Conservation (phyloP, 2,329 filamentous ascomycete genomes). For the Pseudofabraea citricarpa region DNA sequence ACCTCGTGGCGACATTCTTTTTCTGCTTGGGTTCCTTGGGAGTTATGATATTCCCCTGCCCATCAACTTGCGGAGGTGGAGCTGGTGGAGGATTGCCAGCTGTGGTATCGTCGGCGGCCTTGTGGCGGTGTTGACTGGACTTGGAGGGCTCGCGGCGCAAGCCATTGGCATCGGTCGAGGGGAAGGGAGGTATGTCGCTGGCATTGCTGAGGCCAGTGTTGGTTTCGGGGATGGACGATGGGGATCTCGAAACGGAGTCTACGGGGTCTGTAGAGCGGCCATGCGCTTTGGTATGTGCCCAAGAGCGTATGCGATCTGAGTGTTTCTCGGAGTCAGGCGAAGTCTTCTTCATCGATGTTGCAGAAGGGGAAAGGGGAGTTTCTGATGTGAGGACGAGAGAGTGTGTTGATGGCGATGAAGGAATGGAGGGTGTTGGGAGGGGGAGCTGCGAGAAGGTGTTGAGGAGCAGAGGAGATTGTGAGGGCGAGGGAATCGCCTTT, state of each 20-base stretch:
- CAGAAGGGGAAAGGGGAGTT: background rate
- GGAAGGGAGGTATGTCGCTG: conserved; percentile 17
- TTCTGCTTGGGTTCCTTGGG: conserved; percentile 20
- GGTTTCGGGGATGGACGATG: conserved; percentile 13
- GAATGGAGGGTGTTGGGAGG: background rate
- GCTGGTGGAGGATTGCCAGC: conserved; percentile 32
- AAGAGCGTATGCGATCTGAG: conserved; percentile 53
- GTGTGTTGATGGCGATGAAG: background rate
- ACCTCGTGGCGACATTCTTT: conserved; percentile 21
- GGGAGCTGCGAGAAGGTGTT: background rate
- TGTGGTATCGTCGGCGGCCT: conserved; percentile 30
- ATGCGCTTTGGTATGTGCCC: conserved; percentile 50
- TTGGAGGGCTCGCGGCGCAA: conserved; percentile 19
- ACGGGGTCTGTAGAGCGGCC: conserved; percentile 37
- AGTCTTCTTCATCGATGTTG: conserved; percentile 58
- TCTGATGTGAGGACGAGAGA: background rate
- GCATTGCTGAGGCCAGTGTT: conserved; percentile 14
- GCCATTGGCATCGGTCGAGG: conserved; percentile 21
- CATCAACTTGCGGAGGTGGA: conserved; percentile 45
- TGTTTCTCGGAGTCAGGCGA: conserved; percentile 44
- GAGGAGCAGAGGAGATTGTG: background rate
- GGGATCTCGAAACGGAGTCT: conserved; percentile 23
- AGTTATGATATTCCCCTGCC: conserved; percentile 53
- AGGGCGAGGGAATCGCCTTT: background rate
- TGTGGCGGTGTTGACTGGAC: conserved; percentile 22